Percentiles rank a stretch among this genome's conserved stretches.
Evolutionary conservation across 768 basidiomycete species (phyloP).

Genomic region (Boletus patriciae): DNA sequence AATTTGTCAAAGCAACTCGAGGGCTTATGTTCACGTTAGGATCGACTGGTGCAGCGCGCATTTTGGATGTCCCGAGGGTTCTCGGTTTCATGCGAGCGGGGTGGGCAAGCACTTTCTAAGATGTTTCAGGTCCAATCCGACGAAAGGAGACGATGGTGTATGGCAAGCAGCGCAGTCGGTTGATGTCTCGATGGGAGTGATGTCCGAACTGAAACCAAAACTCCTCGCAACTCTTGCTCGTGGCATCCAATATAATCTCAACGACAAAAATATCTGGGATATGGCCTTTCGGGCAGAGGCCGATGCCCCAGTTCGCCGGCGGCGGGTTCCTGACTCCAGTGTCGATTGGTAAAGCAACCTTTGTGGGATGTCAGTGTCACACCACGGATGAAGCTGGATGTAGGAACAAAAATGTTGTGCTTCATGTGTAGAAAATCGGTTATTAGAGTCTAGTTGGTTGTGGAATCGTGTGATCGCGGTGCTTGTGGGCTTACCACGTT

Average conservation of each 20-base stretch:
- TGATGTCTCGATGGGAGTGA: constrained; percentile 26
- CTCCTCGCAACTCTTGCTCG: constrained; percentile 16
- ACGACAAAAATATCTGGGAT: too few species aligned
- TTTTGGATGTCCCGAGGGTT: constrained; percentile 22
- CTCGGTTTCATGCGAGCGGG: constrained; percentile 19
- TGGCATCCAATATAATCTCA: constrained; percentile 7
- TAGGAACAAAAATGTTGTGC: too few species aligned
- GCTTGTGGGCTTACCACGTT: background rate
- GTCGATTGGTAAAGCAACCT: too few species aligned
- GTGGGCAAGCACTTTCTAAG: constrained; percentile 22
- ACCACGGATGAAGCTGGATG: too few species aligned
- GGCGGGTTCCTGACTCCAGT: too few species aligned
- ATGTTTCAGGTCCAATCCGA: constrained; percentile 26
- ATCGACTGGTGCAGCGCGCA: constrained; percentile 24
- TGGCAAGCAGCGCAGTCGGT: constrained; percentile 19
- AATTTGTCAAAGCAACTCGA: background rate
- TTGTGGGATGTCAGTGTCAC: too few species aligned
- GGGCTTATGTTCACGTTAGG: constrained; percentile 1
- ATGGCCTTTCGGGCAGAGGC: too few species aligned
- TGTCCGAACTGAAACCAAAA: constrained; percentile 19
- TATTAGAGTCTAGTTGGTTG: background rate
- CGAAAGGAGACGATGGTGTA: constrained; percentile 20
- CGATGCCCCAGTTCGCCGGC: too few species aligned
- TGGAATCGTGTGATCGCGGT: background rate
- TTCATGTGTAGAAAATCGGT: too few species aligned